Base-by-base conservation (phyloP, 1,139 yeast genomes). In the Taphrina flavorubra region DNA sequence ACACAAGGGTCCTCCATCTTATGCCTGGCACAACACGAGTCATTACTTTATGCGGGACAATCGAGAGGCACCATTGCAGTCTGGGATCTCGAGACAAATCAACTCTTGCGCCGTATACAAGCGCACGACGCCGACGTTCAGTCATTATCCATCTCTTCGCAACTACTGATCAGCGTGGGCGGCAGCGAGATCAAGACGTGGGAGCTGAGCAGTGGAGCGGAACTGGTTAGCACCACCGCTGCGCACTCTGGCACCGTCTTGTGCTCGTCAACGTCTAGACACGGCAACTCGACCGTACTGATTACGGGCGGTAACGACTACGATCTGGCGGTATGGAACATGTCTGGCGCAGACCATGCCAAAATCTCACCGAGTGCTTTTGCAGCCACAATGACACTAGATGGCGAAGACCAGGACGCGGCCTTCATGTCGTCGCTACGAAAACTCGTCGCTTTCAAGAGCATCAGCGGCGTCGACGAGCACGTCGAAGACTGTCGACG, bases 61-160 rank as follows among this genome's bases (percentile, higher is more conserved):
- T 82, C 87, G 1, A 86, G 86, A 70, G 95, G 97, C 13, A 80
- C 82, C 40, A 83, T 92, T 16, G 88, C 87, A 70, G 87, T 90
- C 10, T 90, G 96, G 94, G 97, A 92, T 74, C 80, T 92, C 67
- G 85, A 87, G 67, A 91, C 97, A 0, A 83, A 83, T 65, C 97
- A 92, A 76, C 81, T 88, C 71, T 83, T 91, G 44, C 81, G 79
- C 75, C 68, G 72, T 68, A 56, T 72, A 51, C 81, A 82, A 61
- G 82, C 87, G 56, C 74, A 78, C 46, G 78, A 78, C 42, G 81
- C 80, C 31, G 87, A 85, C 69, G 82, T 86, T 8, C 79, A 82
- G 68, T 79, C 58, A 70, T 18, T 68, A 71, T 20, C 53, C 25
- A 44, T 58, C 51, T 58, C 53, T 7, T 36, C 39, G 8, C 25